Conservation (phyloP, 192 early-diverging fungal genomes). For the Backusella morwellensis region DNA sequence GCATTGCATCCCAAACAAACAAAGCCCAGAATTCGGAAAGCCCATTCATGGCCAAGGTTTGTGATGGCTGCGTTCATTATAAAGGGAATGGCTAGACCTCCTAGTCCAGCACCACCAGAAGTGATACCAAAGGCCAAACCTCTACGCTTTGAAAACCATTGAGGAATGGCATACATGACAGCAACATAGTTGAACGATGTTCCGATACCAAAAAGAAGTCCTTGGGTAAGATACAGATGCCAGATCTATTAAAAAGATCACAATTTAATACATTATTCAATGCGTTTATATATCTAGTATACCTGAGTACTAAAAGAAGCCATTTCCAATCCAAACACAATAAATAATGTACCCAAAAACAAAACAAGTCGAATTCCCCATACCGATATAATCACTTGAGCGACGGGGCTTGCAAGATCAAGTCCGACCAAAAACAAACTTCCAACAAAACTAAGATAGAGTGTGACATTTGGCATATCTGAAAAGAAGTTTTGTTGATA, state of each 20-base stretch:
- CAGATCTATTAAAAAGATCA: conserved; percentile 36
- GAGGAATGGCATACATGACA: conserved; percentile 40
- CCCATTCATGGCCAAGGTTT: conserved; percentile 51
- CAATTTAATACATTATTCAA: neutral
- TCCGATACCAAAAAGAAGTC: conserved; percentile 53
- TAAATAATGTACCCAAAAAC: conserved; percentile 2
- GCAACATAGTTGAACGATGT: conserved; percentile 24
- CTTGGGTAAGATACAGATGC: conserved; percentile 60
- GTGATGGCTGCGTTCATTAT: conserved; percentile 54
- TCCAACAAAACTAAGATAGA: conserved; percentile 28
- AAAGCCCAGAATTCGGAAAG: conserved; percentile 29
- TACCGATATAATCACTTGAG: conserved; percentile 13
- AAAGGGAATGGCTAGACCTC: conserved; percentile 62
- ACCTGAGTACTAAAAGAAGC: conserved; percentile 25
- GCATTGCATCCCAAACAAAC: neutral
- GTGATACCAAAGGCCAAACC: conserved; percentile 55
- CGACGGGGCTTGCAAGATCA: conserved; percentile 16
- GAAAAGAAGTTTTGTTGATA: conserved; percentile 23
- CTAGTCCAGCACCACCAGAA: conserved; percentile 66
- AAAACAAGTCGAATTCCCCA: conserved; percentile 13
- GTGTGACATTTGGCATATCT: conserved; percentile 5
- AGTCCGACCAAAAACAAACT: conserved; percentile 7
- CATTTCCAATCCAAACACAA: conserved; percentile 13
- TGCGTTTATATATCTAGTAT: neutral
- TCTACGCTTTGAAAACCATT: conserved; percentile 57